A percentile compares a stretch with the other conserved stretches of the same genome.
Evolutionary conservation across 768 basidiomycete species (phyloP).

Genomic region (Lactarius pseudohatsudake): DNA sequence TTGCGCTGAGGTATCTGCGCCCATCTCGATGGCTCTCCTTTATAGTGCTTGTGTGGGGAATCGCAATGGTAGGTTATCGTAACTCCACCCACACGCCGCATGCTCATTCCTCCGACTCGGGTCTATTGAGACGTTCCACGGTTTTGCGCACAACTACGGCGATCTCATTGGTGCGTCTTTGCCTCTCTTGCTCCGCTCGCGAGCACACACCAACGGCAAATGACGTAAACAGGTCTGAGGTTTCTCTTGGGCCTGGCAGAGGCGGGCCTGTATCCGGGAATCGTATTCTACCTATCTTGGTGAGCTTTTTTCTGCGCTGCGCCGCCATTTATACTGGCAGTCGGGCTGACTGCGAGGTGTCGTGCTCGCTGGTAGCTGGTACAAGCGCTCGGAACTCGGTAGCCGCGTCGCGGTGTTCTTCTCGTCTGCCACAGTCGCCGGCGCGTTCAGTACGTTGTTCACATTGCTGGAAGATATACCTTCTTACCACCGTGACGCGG

Average conservation of each 20-base stretch:
- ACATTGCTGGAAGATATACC: not conserved
- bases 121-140: constrained; percentile 56
- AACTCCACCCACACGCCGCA: not conserved
- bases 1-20: constrained; percentile 54
- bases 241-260: constrained; percentile 58
- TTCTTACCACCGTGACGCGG: not conserved
- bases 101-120: not conserved
- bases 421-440: constrained; percentile 75
- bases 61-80: constrained; percentile 39
- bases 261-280: constrained; percentile 51
- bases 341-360: no score
- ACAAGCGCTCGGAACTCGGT: constrained; percentile 74
- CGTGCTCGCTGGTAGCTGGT: constrained; percentile 53
- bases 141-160: constrained; percentile 58
- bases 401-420: constrained; percentile 74
- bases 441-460: constrained; percentile 59
- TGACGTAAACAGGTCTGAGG: constrained; percentile 48
- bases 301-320: constrained; percentile 28
- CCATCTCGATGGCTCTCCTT: constrained; percentile 65
- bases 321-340: no score
- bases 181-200: not conserved
- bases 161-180: constrained; percentile 53
- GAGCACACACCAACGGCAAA: not conserved
- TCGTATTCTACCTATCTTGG: constrained; percentile 66
- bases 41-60: constrained; percentile 44